phyloP scores from a whole-genome alignment of 495 filamentous ascomycete species.

The Ramalina peruviana region DNA sequence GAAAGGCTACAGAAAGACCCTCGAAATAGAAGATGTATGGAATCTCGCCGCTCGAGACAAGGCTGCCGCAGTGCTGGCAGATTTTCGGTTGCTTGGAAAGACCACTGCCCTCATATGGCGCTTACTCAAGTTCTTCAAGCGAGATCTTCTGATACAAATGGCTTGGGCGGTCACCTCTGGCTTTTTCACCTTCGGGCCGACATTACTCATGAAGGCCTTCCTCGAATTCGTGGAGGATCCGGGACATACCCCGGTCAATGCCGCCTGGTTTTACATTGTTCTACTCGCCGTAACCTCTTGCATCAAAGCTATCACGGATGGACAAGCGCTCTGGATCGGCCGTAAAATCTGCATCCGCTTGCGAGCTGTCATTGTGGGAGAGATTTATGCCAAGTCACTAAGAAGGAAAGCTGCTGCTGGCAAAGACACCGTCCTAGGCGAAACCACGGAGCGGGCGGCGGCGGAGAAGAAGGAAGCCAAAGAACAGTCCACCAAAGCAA shows the following conservation, averaged over 20 bases:
- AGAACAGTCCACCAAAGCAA: slow-evolving; percentile 35
- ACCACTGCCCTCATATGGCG: slow-evolving; percentile 69
- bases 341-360: slow-evolving; percentile 86
- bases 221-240: slow-evolving; percentile 87
- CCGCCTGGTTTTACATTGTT: slow-evolving; percentile 92
- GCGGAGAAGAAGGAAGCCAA: slow-evolving; percentile 39
- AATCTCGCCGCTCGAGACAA: slow-evolving; percentile 81
- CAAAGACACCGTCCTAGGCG: slow-evolving; percentile 51
- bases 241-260: slow-evolving; percentile 61
- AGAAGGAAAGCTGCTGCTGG: slow-evolving; percentile 75
- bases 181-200: slow-evolving; percentile 78
- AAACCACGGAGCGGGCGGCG: slow-evolving; percentile 28
- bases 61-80: slow-evolving; percentile 58
- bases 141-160: slow-evolving; percentile 61
- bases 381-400: slow-evolving; percentile 96
- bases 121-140: slow-evolving; percentile 70
- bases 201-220: slow-evolving; percentile 78
- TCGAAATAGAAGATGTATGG: slow-evolving; percentile 79
- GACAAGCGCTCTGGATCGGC: slow-evolving; percentile 85
- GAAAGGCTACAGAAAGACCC: slow-evolving; percentile 77
- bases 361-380: slow-evolving; percentile 89
- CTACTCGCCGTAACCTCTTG: slow-evolving; percentile 70
- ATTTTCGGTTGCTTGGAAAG: slow-evolving; percentile 78
- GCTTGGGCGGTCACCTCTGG: slow-evolving; percentile 65
- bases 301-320: slow-evolving; percentile 63